Percentiles rank a stretch among this genome's conserved stretches.
These are phyloP conservation scores for Parachaetomium inaequale DNA, from an alignment of 495 filamentous ascomycete genomes.

Conservation along the genomic window DNA sequence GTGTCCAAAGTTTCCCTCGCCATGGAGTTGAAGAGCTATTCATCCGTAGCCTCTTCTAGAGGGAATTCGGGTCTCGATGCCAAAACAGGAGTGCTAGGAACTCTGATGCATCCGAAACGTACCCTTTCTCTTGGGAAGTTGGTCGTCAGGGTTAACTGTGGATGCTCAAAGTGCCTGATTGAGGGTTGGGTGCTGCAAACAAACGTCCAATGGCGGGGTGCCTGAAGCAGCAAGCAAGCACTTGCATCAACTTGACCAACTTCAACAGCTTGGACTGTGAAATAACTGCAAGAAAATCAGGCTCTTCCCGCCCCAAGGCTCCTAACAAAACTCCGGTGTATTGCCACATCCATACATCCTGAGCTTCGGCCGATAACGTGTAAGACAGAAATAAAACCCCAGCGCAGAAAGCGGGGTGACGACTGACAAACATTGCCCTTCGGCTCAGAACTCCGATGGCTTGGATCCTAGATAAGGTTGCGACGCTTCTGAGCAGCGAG, in stretches of 20 bases:
- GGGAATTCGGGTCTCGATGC: too few species aligned
- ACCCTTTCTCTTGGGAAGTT: background rate
- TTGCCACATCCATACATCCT: too few species aligned
- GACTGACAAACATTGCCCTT: background rate
- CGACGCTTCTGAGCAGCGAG: background rate
- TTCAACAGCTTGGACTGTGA: background rate
- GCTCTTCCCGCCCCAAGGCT: too few species aligned
- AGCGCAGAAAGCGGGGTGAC: background rate
- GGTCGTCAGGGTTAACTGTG: background rate
- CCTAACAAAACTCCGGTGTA: too few species aligned
- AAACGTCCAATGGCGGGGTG: background rate
- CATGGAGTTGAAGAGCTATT: too few species aligned
- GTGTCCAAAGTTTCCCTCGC: background rate
- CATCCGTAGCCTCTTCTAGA: too few species aligned
- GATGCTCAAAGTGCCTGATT: background rate
- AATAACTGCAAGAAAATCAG: too few species aligned
- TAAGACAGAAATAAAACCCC: background rate
- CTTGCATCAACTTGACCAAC: background rate
- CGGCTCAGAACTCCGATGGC: constrained; percentile 1
- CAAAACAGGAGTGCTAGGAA: too few species aligned
- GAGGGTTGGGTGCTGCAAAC: background rate
- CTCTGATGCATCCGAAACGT: too few species aligned
- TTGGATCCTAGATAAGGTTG: background rate
- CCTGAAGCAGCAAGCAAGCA: background rate
- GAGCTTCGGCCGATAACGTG: background rate